Evolutionary conservation across 2,329 filamentous ascomycete species (phyloP).

Genomic region (Ophiostoma perfectum): DNA sequence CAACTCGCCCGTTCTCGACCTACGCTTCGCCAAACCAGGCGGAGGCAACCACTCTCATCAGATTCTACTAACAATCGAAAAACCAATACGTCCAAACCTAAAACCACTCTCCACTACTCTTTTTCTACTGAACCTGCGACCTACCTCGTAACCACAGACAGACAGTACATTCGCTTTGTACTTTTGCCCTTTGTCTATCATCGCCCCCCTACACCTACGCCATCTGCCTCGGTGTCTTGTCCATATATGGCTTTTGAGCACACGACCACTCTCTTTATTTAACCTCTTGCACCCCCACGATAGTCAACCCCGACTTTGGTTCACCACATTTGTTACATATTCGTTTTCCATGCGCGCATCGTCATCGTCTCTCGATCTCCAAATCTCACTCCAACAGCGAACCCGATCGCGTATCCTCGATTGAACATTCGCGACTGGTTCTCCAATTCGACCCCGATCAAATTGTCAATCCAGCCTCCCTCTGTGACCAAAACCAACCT

Average conservation of each 20-base stretch:
- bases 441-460: not conserved
- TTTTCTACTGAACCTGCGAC: not conserved
- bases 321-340: not conserved
- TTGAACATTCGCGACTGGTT: not conserved
- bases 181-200: constrained; percentile 1
- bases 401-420: not conserved
- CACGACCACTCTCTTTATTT: constrained; percentile 22
- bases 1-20: not conserved
- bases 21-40: not conserved
- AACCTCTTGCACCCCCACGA: constrained; percentile 15
- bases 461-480: not conserved
- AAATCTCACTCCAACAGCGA: not conserved
- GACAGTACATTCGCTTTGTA: constrained; percentile 2
- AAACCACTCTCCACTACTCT: constrained; percentile 1
- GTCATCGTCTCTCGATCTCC: not conserved
- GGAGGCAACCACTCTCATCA: not conserved
- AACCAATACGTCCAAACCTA: not conserved
- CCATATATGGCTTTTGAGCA: constrained; percentile 20
- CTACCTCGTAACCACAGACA: not conserved
- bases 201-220: constrained; percentile 2
- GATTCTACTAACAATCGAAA: not conserved
- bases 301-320: not conserved
- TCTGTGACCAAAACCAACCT: not conserved
- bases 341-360: not conserved
- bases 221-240: constrained; percentile 13